Evolutionary conservation across 805 yeast genomes (phyloP).

Genomic region (Monosporozyma aerobia): DNA sequence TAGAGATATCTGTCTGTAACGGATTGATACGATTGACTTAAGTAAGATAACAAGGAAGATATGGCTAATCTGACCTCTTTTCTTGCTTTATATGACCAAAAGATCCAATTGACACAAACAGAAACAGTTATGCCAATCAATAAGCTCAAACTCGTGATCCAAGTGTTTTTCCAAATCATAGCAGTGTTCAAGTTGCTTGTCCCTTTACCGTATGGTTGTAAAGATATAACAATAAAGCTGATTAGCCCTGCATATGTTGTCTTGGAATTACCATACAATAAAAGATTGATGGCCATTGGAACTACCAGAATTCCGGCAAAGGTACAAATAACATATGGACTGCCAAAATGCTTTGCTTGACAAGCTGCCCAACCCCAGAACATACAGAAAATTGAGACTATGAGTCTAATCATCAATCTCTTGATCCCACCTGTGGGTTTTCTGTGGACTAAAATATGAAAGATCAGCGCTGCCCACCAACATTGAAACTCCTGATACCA

Average conservation of each 20-base stretch:
- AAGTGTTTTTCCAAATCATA: slow-evolving; percentile 31
- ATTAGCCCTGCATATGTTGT: slow-evolving; percentile 35
- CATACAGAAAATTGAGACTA: slow-evolving; percentile 33
- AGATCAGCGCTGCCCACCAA: slow-evolving; percentile 36
- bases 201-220: slow-evolving; percentile 25
- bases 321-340: slow-evolving; percentile 33
- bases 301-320: slow-evolving; percentile 32
- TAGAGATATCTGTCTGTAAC: slow-evolving; percentile 41
- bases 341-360: slow-evolving; percentile 32
- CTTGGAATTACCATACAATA: slow-evolving; percentile 34
- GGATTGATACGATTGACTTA: slow-evolving; percentile 39
- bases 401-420: slow-evolving; percentile 26
- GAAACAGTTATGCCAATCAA: slow-evolving; percentile 33
- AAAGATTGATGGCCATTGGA: slow-evolving; percentile 28
- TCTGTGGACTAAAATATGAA: slow-evolving; percentile 34
- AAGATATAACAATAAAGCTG: slow-evolving; percentile 34
- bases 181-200: slow-evolving; percentile 11
- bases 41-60: slow-evolving; percentile 33
- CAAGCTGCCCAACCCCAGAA: slow-evolving; percentile 42
- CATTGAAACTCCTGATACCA: slow-evolving; percentile 39
- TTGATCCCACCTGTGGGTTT: slow-evolving; percentile 33
- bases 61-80: slow-evolving; percentile 34
- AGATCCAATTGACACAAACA: slow-evolving; percentile 34
- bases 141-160: slow-evolving; percentile 34
- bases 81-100: slow-evolving; percentile 42